phyloP scores from a whole-genome alignment of 371 early-diverging fungal species.

The Saksenaea oblongispora region DNA sequence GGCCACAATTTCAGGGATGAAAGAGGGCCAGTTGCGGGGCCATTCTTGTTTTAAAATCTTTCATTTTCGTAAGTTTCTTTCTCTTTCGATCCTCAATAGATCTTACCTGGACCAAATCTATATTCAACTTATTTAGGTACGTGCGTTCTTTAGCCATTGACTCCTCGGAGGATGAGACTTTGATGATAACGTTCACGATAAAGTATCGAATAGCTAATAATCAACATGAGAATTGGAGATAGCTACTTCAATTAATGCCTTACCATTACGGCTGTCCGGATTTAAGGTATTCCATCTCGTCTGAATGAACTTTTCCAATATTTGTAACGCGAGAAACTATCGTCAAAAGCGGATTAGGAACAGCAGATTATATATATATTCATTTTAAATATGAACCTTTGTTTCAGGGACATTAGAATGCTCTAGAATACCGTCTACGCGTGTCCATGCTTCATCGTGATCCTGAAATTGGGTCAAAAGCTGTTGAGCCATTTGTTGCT shows the following conservation, averaged over 20 bases:
- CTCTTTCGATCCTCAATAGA: neutral
- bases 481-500: conserved; percentile 81
- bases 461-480: conserved; percentile 94
- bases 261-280: conserved; percentile 87
- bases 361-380: neutral
- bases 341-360: neutral
- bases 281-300: conserved; percentile 97
- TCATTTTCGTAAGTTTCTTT: conserved; percentile 8
- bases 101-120: conserved; percentile 91
- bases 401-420: conserved; percentile 80
- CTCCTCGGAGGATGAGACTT: conserved; percentile 84
- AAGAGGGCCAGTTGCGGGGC: conserved; percentile 99
- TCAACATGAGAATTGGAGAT: neutral
- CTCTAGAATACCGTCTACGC: conserved; percentile 94
- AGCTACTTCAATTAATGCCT: conserved; percentile 3
- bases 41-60: conserved; percentile 99
- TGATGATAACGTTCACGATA: conserved; percentile 87
- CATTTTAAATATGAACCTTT: conserved; percentile 65
- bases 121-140: conserved; percentile 89
- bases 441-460: conserved; percentile 96
- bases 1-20: conserved; percentile 98
- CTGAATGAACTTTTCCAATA: conserved; percentile 96
- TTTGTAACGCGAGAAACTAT: conserved; percentile 95
- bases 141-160: conserved; percentile 70
- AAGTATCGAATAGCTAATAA: conserved; percentile 89